A percentile compares a stretch with the other conserved stretches of the same genome.
phyloP scores from a whole-genome alignment of 2,329 filamentous ascomycete genomes.

The Emergomyces orientalis region DNA sequence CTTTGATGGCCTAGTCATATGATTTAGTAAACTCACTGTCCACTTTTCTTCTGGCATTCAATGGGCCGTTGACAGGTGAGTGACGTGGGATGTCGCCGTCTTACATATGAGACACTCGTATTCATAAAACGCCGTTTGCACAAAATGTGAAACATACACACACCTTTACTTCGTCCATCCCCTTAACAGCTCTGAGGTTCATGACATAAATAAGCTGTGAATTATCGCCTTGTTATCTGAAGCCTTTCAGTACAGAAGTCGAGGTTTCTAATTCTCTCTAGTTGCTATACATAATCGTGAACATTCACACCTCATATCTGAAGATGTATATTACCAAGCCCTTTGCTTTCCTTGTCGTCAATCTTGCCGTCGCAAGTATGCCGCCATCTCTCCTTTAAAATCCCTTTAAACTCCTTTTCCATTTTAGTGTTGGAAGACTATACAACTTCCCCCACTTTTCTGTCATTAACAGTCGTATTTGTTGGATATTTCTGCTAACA shows the following conservation, averaged over 20 bases:
- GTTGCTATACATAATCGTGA: neutral
- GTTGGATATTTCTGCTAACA: neutral
- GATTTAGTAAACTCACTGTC: neutral
- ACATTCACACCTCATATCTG: neutral
- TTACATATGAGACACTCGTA: constrained; percentile 1
- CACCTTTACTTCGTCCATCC: neutral
- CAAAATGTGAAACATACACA: constrained; percentile 1
- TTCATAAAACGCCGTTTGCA: neutral
- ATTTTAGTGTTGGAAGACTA: neutral
- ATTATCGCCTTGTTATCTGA: neutral
- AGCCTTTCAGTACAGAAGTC: neutral
- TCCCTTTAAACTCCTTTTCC: neutral
- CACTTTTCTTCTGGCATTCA: neutral
- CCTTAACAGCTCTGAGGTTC: neutral
- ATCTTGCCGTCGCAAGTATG: constrained; percentile 1
- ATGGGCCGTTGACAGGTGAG: neutral
- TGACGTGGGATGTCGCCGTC: neutral
- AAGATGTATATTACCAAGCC: constrained; percentile 2
- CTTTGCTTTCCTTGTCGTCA: neutral
- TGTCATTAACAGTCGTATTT: neutral
- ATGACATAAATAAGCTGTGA: neutral
- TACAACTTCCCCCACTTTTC: neutral
- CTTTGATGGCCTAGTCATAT: neutral
- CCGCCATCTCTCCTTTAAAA: neutral
- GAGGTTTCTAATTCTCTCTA: no score